Percentiles rank a stretch among this genome's conserved stretches.
These are phyloP conservation scores for Pelagophyceae sp. DNA, from an alignment of 352 stramenopile species.

Conservation along the genomic window DNA sequence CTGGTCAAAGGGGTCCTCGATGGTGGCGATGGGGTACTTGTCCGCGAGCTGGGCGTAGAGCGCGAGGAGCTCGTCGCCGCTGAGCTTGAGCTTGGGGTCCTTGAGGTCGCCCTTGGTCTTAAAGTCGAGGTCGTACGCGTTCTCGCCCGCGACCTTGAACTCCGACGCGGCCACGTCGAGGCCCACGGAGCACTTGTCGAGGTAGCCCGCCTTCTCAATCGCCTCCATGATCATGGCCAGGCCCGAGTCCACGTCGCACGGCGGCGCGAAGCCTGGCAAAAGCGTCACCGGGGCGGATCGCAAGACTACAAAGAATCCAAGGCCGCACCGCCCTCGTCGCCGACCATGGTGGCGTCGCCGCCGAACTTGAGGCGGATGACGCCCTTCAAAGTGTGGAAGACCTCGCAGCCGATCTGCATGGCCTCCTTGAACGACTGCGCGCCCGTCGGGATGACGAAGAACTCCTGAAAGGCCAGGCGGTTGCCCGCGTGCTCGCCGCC, in stretches of 20 bases:
- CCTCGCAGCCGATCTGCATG: slow-evolving; percentile 96
- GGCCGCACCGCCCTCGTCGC: slow-evolving; percentile 96
- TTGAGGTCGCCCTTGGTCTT: slow-evolving; percentile 82
- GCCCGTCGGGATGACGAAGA: slow-evolving; percentile 93
- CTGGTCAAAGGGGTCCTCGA: slow-evolving; percentile 97
- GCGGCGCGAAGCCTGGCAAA: slow-evolving; percentile 97
- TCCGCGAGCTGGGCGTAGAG: slow-evolving; percentile 84
- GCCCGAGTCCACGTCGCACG: slow-evolving; percentile 85
- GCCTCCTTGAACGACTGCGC: slow-evolving; percentile 65
- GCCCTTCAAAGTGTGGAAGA: slow-evolving; percentile 98
- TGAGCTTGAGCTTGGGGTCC: slow-evolving; percentile 44
- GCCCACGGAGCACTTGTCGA: slow-evolving; percentile 87
- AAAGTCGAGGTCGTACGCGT: slow-evolving; percentile 97
- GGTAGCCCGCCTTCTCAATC: slow-evolving; percentile 88
- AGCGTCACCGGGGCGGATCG: too few relatives aligned
- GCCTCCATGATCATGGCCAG: slow-evolving; percentile 95
- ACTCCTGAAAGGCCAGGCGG: slow-evolving; percentile 98
- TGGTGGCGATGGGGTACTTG: slow-evolving; percentile 94
- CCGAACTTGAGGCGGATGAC: slow-evolving; percentile 97
- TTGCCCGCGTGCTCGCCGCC: slow-evolving; percentile 91
- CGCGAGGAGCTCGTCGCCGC: slow-evolving; percentile 84
- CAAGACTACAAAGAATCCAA: too few relatives aligned
- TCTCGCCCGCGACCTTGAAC: slow-evolving; percentile 89
- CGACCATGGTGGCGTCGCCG: slow-evolving; percentile 94
- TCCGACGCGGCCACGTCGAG: slow-evolving; percentile 96